A percentile compares a stretch with the other conserved stretches of the same genome.
phyloP scores from a whole-genome alignment of 2,329 filamentous ascomycete genomes.

The Penicillium frequentans region DNA sequence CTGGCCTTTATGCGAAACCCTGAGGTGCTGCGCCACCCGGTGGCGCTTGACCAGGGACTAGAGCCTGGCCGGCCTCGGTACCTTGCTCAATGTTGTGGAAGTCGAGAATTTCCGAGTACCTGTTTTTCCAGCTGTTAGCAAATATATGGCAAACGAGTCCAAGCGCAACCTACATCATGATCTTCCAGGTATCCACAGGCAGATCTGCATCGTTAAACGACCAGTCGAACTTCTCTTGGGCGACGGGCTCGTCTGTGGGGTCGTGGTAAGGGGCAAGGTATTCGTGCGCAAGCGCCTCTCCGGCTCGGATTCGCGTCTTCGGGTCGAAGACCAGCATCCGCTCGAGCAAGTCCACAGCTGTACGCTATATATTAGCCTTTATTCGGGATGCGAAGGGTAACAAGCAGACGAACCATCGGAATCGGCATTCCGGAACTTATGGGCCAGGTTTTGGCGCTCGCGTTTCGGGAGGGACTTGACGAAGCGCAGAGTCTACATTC shows the following conservation, averaged over 20 bases:
- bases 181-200: conserved; percentile 99
- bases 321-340: conserved; percentile 98
- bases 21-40: conserved; percentile 15
- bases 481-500: conserved; percentile 79
- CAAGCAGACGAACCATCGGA: conserved; percentile 62
- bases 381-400: background rate
- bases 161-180: conserved; percentile 81
- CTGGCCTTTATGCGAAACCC: conserved; percentile 20
- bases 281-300: conserved; percentile 81
- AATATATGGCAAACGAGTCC: background rate
- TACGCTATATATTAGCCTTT: conserved; percentile 12
- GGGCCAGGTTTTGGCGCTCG: conserved; percentile 77
- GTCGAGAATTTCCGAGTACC: conserved; percentile 98
- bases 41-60: conserved; percentile 26
- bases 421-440: conserved; percentile 96
- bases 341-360: conserved; percentile 91
- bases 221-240: conserved; percentile 99
- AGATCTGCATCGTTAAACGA: conserved; percentile 98
- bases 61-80: conserved; percentile 32
- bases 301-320: conserved; percentile 88
- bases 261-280: conserved; percentile 98
- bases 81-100: conserved; percentile 85
- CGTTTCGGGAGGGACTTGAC: conserved; percentile 96
- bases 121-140: conserved; percentile 38
- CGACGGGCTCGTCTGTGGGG: conserved; percentile 90